Conservation (phyloP, 345 rosid species). For the Eucalyptus cloeziana region DNA sequence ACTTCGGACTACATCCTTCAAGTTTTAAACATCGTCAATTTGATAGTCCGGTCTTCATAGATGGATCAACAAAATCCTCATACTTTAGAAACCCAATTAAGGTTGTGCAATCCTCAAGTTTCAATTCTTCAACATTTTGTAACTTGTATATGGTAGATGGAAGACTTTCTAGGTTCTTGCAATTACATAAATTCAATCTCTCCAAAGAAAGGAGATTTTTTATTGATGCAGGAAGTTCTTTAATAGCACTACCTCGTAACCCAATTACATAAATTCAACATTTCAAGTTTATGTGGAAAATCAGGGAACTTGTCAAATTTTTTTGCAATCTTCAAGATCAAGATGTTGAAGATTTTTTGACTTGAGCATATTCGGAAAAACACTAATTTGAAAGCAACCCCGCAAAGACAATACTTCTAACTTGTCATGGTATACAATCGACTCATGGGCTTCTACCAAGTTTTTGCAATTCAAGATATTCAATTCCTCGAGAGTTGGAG, state of each 20-base stretch:
- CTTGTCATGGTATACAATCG: no score
- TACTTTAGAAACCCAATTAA: background rate
- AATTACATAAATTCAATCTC: background rate
- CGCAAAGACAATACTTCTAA: background rate
- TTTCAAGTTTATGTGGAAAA: background rate
- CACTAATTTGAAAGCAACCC: background rate
- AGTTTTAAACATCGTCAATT: background rate
- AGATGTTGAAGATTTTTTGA: background rate
- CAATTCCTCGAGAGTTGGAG: no score
- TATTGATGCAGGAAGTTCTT: background rate
- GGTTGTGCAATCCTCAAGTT: background rate
- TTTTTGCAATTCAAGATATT: no score
- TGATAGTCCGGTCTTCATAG: background rate
- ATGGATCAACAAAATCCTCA: background rate
- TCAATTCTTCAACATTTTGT: background rate
- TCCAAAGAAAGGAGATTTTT: background rate
- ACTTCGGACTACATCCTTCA: background rate
- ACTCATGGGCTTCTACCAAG: no score
- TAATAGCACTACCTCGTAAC: background rate
- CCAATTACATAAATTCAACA: background rate
- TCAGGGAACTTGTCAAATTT: background rate
- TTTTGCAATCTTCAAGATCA: background rate
- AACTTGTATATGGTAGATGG: background rate
- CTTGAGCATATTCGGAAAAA: background rate
- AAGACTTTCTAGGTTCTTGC: background rate